Percentiles rank a stretch among this genome's conserved stretches.
Conservation (phyloP, 441 rosid genomes). For the Mallotus repandus region DNA sequence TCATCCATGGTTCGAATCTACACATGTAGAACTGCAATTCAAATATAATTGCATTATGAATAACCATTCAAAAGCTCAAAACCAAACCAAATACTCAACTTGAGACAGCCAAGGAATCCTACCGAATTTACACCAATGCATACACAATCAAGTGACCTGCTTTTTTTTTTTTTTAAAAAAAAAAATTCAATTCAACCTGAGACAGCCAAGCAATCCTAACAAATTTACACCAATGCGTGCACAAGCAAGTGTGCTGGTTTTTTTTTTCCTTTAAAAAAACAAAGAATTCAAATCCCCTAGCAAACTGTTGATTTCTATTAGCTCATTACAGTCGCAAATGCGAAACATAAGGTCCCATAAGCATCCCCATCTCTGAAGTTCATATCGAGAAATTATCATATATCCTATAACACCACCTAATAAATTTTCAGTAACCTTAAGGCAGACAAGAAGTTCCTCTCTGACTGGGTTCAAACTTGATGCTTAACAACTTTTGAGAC, state of each 20-base stretch:
- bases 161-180: no score
- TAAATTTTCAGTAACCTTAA: neutral
- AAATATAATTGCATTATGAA: neutral
- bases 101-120: neutral
- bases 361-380: no score
- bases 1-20: neutral
- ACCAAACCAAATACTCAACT: neutral
- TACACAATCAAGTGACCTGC: no score
- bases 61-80: neutral
- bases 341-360: no score
- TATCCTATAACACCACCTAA: no score
- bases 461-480: neutral
- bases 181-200: neutral
- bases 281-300: neutral
- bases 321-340: neutral
- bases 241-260: no score
- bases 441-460: neutral
- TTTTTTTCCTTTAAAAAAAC: no score
- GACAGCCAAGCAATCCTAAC: neutral
- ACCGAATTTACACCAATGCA: neutral
- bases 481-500: neutral
- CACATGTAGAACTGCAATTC: neutral
- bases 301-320: neutral
- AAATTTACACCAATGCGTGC: neutral
- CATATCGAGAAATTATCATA: neutral